Conservation (phyloP, 2,329 filamentous ascomycete genomes). For the Mycocentrospora acerina region DNA sequence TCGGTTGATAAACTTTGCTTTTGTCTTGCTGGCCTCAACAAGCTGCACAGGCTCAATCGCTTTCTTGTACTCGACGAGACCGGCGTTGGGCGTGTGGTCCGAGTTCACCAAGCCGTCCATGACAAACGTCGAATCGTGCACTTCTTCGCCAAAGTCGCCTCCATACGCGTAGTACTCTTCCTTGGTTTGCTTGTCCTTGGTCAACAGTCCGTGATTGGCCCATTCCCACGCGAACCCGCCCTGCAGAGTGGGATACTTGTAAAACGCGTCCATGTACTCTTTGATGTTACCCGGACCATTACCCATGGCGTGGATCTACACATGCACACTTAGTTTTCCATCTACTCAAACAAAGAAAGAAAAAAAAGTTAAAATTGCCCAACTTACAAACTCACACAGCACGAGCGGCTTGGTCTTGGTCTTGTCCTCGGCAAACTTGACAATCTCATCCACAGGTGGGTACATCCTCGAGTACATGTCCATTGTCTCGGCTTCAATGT, state of each 20-base stretch:
- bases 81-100: conserved; percentile 45
- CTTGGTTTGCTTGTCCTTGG: conserved; percentile 41
- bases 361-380: no score
- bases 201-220: conserved; percentile 49
- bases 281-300: conserved; percentile 71
- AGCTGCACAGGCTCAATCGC: conserved; percentile 47
- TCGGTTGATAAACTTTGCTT: conserved; percentile 34
- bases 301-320: conserved; percentile 64
- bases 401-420: conserved; percentile 57
- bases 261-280: conserved; percentile 68
- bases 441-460: conserved; percentile 55
- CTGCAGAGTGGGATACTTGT: conserved; percentile 61
- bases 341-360: neutral
- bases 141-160: conserved; percentile 47
- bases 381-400: conserved; percentile 53
- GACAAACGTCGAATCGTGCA: conserved; percentile 48
- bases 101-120: conserved; percentile 49
- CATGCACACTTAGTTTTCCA: neutral
- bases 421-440: conserved; percentile 48
- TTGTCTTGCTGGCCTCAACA: conserved; percentile 19
- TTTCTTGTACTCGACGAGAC: conserved; percentile 47
- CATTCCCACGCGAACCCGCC: conserved; percentile 58
- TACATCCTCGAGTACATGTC: conserved; percentile 74
- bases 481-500: conserved; percentile 58
- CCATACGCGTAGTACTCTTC: conserved; percentile 47